Conservation (phyloP, 1,139 yeast genomes). For the Kodamaea ohmeri region DNA sequence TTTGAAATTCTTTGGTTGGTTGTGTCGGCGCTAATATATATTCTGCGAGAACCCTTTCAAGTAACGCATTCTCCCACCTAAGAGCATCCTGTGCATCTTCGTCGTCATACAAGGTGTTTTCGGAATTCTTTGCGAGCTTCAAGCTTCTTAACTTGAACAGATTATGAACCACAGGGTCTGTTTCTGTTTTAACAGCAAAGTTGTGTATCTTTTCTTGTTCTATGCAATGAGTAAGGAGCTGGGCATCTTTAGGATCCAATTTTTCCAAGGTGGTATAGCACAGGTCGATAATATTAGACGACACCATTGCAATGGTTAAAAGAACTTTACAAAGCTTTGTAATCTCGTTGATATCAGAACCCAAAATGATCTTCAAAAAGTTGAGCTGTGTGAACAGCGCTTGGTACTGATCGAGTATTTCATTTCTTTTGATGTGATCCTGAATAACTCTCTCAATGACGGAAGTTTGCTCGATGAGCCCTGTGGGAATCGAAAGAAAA, state of each 20-base stretch:
- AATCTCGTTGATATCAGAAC: slow-evolving; percentile 19
- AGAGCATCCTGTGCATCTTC: slow-evolving; percentile 14
- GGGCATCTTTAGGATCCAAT: neutral
- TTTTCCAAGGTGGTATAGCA: slow-evolving; percentile 7
- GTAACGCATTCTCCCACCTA: slow-evolving; percentile 24
- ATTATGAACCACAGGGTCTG: neutral
- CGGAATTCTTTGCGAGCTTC: neutral
- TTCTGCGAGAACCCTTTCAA: slow-evolving; percentile 14
- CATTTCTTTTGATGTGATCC: slow-evolving; percentile 15
- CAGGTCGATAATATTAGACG: slow-evolving; percentile 20
- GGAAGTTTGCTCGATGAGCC: slow-evolving; percentile 15
- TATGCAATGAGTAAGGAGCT: neutral
- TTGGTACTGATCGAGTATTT: slow-evolving; percentile 4
- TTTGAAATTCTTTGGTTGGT: no score
- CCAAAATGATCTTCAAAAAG: slow-evolving; percentile 17
- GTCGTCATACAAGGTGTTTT: neutral
- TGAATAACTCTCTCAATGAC: slow-evolving; percentile 14
- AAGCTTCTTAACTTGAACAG: neutral
- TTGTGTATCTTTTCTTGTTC: slow-evolving; percentile 4
- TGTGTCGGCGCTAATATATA: no score
- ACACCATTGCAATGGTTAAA: slow-evolving; percentile 20
- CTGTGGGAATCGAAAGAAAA: slow-evolving; percentile 11
- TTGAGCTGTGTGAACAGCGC: slow-evolving; percentile 6
- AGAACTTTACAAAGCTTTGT: slow-evolving; percentile 19
- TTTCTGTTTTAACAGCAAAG: neutral